Base-by-base conservation (phyloP, 1,284 basidiomycete species). In the Leccinum holopus region DNA sequence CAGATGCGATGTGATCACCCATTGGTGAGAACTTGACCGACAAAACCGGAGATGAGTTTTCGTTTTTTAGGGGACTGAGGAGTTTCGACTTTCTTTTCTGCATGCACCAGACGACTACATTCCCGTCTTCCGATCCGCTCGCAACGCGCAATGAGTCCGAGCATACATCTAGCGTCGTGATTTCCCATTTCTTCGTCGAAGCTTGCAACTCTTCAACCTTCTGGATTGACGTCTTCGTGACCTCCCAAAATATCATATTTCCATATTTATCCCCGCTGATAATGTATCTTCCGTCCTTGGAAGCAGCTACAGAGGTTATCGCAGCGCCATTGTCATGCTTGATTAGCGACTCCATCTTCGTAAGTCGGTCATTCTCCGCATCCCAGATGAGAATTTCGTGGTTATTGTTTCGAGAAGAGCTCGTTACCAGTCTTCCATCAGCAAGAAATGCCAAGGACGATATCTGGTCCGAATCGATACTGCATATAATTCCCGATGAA, bases 41-140 rank as follows among this genome's bases (percentile, higher is more conserved):
- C 2, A 35, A 58, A 6, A 64, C 55, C 0, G 25, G 55, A 3
- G 63, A 65, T 3, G n/a, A 28, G 18, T 51, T 18, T 10, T 54
- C n/a, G 12, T 61, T 44, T 14, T 6, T 16, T n/a, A 35, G 9
- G 12, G 58, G 32, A 33, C 51, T 49, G 10, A 35, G 28, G 16
- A 11, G 47, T 54, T n/a, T 7, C 8, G 39, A n/a, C 16, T 58
- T 32, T 33, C 39, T 16, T 5, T 3, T 12, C 47, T 58, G 37
- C 9, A 59, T 28, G 25, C 18, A 30, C 64, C 59, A 75, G 74
- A 53, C 69, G 77, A 21, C 21, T 8, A 66, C 35, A 10, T 53
- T 6, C 33, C 65, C 65, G 14, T 66, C 55, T 4, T 55, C 57
- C 5, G 57, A 66, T 12, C 54, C 59, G 30, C 52, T 52, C 12